A percentile compares a stretch with the other conserved stretches of the same genome.
These are phyloP conservation scores for Cladosporium colombiae DNA, from an alignment of 2,329 filamentous ascomycete species.

Conservation along the genomic window DNA sequence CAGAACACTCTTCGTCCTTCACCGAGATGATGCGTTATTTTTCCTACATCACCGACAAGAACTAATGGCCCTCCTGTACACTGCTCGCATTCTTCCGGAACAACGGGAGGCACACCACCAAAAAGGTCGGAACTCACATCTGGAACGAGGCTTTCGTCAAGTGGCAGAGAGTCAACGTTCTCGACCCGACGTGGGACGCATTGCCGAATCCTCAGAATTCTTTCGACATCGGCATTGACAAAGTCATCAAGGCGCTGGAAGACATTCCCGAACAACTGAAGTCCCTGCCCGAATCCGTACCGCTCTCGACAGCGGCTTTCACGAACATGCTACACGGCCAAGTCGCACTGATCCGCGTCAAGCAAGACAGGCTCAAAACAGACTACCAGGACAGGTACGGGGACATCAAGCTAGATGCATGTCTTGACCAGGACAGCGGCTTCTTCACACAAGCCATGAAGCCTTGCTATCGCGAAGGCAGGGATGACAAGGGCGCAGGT, in stretches of 20 bases:
- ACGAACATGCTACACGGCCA: not conserved
- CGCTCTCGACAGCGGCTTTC: not conserved
- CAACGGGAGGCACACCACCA: not conserved
- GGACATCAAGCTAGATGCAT: conserved; percentile 21
- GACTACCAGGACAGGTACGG: not conserved
- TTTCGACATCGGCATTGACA: not conserved
- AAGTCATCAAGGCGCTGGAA: not conserved
- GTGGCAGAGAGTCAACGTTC: not conserved
- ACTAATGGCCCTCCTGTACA: not conserved
- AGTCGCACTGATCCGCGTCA: not conserved
- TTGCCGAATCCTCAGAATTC: not conserved
- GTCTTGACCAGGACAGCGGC: not conserved
- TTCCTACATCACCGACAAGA: not conserved
- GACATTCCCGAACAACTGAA: not conserved
- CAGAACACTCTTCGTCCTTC: too few relatives aligned
- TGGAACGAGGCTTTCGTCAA: conserved; percentile 8
- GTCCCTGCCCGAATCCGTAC: not conserved
- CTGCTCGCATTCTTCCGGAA: conserved; percentile 15
- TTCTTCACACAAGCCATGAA: conserved; percentile 23
- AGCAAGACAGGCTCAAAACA: not conserved
- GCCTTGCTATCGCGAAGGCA: conserved; percentile 17
- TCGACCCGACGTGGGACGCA: not conserved
- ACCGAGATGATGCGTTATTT: too few relatives aligned
- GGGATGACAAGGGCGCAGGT: conserved; percentile 11
- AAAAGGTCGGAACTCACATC: not conserved